Evolutionary conservation across 495 filamentous ascomycete genomes (phyloP).

Genomic region (Letharia lupina): DNA sequence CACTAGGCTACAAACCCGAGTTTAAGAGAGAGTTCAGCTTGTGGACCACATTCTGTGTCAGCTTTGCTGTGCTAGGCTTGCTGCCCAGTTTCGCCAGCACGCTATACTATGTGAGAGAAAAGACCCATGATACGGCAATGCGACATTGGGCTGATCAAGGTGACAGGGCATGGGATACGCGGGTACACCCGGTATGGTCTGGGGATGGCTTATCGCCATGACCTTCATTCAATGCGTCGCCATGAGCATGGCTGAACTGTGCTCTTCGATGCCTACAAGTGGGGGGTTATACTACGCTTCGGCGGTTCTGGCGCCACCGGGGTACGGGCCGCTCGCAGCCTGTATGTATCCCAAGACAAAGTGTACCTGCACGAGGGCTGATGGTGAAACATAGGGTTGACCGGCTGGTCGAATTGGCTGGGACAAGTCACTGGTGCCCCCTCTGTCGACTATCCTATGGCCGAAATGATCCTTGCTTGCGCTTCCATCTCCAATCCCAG

Average conservation of each 20-base stretch:
- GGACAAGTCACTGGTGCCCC: constrained; percentile 64
- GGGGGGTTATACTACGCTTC: constrained; percentile 74
- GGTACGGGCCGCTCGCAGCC: constrained; percentile 65
- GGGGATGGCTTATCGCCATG: constrained; percentile 75
- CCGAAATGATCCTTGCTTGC: constrained; percentile 67
- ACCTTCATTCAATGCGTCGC: constrained; percentile 67
- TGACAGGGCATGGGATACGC: constrained; percentile 64
- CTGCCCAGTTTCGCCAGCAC: constrained; percentile 69
- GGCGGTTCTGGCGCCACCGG: constrained; percentile 65
- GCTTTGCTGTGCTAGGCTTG: constrained; percentile 66
- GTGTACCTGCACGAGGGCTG: constrained; percentile 14
- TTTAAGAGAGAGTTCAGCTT: constrained; percentile 77
- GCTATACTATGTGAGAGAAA: constrained; percentile 52
- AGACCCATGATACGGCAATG: background rate
- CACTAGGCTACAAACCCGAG: constrained; percentile 70
- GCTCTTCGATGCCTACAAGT: constrained; percentile 60
- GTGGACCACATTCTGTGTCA: constrained; percentile 76
- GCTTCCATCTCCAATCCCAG: constrained; percentile 58
- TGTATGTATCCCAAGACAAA: constrained; percentile 33
- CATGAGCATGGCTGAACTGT: constrained; percentile 58
- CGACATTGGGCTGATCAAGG: constrained; percentile 1
- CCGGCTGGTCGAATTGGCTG: constrained; percentile 71
- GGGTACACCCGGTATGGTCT: constrained; percentile 72
- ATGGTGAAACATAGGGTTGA: constrained; percentile 38
- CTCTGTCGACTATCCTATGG: constrained; percentile 51